Conservation (phyloP, 2,329 filamentous ascomycete genomes). For the Dactylonectria macrodidyma region DNA sequence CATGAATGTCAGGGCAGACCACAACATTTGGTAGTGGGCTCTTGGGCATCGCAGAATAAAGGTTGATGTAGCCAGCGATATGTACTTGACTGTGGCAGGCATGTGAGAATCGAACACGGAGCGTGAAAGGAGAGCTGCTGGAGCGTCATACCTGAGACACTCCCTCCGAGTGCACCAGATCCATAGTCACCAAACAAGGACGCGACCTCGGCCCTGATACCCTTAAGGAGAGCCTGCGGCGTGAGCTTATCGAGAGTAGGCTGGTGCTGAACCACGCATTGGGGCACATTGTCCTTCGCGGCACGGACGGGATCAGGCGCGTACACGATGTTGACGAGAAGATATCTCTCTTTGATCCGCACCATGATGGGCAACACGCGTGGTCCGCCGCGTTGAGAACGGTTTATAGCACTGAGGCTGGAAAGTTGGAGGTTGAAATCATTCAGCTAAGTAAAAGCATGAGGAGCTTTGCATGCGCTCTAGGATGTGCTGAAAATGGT, state of each 20-base stretch:
- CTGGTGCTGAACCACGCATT: conserved; percentile 81
- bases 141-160: conserved; percentile 73
- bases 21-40: conserved; percentile 87
- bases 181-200: conserved; percentile 92
- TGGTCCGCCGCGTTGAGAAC: neutral
- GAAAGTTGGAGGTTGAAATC: neutral
- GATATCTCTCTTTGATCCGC: conserved; percentile 94
- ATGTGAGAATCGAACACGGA: conserved; percentile 14
- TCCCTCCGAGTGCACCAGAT: conserved; percentile 78
- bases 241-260: conserved; percentile 83
- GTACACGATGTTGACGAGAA: conserved; percentile 95
- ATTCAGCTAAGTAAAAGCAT: neutral
- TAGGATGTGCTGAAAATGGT: conserved; percentile 19
- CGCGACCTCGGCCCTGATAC: conserved; percentile 79
- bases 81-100: conserved; percentile 84
- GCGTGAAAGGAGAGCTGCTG: neutral
- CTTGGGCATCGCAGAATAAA: conserved; percentile 90
- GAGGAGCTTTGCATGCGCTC: conserved; percentile 20
- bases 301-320: conserved; percentile 67
- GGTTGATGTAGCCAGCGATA: conserved; percentile 92
- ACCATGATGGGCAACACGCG: conserved; percentile 74
- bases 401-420: conserved; percentile 6
- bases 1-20: conserved; percentile 90
- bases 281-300: conserved; percentile 60
- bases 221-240: conserved; percentile 74